Conservation (phyloP, 768 basidiomycete genomes). For the Gyrodon lividus region DNA sequence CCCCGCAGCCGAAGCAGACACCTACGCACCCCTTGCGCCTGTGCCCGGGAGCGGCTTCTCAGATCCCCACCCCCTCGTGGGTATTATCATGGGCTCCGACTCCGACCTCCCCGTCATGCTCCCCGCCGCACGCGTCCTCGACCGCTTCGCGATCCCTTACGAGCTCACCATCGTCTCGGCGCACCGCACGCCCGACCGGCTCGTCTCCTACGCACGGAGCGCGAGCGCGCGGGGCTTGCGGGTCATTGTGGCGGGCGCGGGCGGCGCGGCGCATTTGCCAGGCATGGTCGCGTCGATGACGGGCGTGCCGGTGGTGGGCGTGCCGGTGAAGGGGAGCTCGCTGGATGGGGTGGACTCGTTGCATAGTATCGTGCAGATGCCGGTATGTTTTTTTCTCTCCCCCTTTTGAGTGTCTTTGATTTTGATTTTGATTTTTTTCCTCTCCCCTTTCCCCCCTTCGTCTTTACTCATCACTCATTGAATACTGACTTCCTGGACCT, state of each 20-base stretch:
- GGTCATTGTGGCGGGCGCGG: constrained; percentile 90
- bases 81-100: constrained; percentile 98
- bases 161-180: constrained; percentile 96
- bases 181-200: constrained; percentile 87
- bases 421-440: neutral
- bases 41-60: constrained; percentile 52
- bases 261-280: constrained; percentile 97
- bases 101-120: constrained; percentile 95
- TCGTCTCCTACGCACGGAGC: constrained; percentile 77
- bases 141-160: constrained; percentile 81
- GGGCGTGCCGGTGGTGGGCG: constrained; percentile 87
- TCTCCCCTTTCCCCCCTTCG: neutral
- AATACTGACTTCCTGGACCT: too few relatives aligned
- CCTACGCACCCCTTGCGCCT: constrained; percentile 50
- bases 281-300: constrained; percentile 99
- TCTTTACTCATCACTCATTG: too few relatives aligned
- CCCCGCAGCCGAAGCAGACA: constrained; percentile 45
- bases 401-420: neutral
- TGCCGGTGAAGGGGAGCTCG: constrained; percentile 92
- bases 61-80: constrained; percentile 73
- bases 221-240: constrained; percentile 68
- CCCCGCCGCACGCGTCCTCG: constrained; percentile 81
- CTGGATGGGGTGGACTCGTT: constrained; percentile 97
- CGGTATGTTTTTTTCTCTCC: constrained; percentile 52
- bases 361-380: constrained; percentile 99